A percentile compares a stretch with the other conserved stretches of the same genome.
phyloP scores from a whole-genome alignment of 2,329 filamentous ascomycete genomes.

The Nemania abortiva region DNA sequence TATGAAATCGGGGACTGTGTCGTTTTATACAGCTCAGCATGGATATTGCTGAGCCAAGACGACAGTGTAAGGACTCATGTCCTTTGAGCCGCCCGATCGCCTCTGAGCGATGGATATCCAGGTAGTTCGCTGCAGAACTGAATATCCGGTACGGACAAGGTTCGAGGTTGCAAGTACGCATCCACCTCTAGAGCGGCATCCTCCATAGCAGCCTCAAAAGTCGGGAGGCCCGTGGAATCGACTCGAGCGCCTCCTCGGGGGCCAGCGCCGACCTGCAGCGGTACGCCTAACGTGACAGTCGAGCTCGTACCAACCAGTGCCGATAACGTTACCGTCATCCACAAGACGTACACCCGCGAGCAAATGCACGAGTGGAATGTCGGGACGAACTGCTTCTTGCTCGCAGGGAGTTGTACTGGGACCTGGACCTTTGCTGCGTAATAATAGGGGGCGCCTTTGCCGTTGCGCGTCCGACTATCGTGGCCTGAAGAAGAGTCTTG shows the following conservation, averaged over 20 bases:
- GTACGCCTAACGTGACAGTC: conserved; percentile 60
- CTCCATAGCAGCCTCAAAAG: conserved; percentile 62
- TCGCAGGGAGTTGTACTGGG: conserved; percentile 61
- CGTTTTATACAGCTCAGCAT: background rate
- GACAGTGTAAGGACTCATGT: background rate
- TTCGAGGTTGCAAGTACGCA: conserved; percentile 57
- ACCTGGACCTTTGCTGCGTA: conserved; percentile 60
- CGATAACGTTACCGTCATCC: conserved; percentile 56
- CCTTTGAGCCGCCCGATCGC: conserved; percentile 6
- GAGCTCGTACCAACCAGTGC: conserved; percentile 53
- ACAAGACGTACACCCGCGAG: conserved; percentile 66
- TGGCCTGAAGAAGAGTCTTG: conserved; percentile 4
- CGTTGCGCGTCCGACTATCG: conserved; percentile 32
- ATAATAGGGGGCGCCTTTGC: conserved; percentile 47
- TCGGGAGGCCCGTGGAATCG: conserved; percentile 52
- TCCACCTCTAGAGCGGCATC: conserved; percentile 56
- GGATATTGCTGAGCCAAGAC: background rate
- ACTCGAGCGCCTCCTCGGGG: conserved; percentile 47
- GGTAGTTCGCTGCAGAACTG: conserved; percentile 54
- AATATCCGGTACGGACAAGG: conserved; percentile 53
- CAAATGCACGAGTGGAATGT: conserved; percentile 70
- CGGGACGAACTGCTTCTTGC: conserved; percentile 65
- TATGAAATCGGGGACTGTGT: background rate
- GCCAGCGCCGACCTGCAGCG: conserved; percentile 64
- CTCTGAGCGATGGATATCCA: conserved; percentile 45